Conservation (phyloP, 768 basidiomycete genomes). For the Daedaleopsis nitida region DNA sequence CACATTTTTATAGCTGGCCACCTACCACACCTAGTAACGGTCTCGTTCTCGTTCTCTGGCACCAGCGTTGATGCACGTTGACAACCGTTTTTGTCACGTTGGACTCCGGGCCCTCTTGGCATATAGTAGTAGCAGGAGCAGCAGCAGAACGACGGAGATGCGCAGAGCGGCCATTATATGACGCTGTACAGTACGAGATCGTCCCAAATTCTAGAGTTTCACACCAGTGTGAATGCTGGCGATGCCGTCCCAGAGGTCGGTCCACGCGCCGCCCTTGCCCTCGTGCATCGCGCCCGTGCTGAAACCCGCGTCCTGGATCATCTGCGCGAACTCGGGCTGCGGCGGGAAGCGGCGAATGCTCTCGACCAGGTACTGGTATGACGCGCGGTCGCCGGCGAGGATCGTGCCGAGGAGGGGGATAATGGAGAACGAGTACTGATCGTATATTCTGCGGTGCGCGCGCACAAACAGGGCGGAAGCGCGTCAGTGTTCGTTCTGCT, state of each 20-base stretch:
- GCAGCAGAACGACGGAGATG: too few relatives aligned
- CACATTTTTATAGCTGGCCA: too few relatives aligned
- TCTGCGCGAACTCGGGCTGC: conserved; percentile 82
- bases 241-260: conserved; percentile 84
- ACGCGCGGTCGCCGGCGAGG: conserved; percentile 90
- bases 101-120: too few relatives aligned
- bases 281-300: conserved; percentile 58
- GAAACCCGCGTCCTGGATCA: conserved; percentile 90
- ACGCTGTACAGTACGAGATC: too few relatives aligned
- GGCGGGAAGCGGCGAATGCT: conserved; percentile 93
- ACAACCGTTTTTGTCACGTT: too few relatives aligned
- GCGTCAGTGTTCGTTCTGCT: not conserved
- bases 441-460: conserved; percentile 66
- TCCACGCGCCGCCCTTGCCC: conserved; percentile 83
- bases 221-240: conserved; percentile 85
- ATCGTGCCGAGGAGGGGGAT: conserved; percentile 97
- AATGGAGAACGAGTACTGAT: conserved; percentile 93
- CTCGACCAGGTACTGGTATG: conserved; percentile 97
- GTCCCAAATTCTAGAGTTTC: conserved; percentile 39
- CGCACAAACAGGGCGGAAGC: not conserved
- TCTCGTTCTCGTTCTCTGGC: too few relatives aligned
- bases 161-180: too few relatives aligned
- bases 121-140: too few relatives aligned
- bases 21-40: too few relatives aligned
- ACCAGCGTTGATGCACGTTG: too few relatives aligned